phyloP scores from a whole-genome alignment of 2,329 filamentous ascomycete genomes.

The Cadophora luteo-olivacea region DNA sequence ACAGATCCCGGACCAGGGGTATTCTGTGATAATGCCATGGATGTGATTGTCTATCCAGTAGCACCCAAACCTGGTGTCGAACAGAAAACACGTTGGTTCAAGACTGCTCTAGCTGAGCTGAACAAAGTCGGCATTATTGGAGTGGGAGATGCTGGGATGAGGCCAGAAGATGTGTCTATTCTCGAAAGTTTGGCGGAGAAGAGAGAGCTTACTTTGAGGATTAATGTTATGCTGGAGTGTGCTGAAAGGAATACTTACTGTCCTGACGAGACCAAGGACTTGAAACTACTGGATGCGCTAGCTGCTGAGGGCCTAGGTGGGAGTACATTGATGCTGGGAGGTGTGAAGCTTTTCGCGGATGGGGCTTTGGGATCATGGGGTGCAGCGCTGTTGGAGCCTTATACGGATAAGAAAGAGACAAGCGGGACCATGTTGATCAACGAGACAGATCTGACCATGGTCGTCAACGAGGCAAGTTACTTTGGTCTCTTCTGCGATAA shows the following conservation, averaged over 20 bases:
- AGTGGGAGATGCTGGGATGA: slow-evolving; percentile 71
- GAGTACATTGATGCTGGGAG: slow-evolving; percentile 57
- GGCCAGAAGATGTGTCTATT: slow-evolving; percentile 59
- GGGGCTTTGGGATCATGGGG: slow-evolving; percentile 76
- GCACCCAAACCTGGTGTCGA: slow-evolving; percentile 62
- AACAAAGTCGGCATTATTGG: slow-evolving; percentile 72
- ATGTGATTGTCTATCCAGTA: slow-evolving; percentile 56
- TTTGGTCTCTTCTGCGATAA: not conserved
- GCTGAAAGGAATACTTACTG: slow-evolving; percentile 69
- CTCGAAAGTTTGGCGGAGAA: slow-evolving; percentile 57
- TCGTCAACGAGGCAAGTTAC: slow-evolving; percentile 51
- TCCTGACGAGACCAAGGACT: slow-evolving; percentile 54
- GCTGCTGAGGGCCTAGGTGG: slow-evolving; percentile 31
- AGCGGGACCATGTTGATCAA: slow-evolving; percentile 72
- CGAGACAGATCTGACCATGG: slow-evolving; percentile 59
- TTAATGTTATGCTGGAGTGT: slow-evolving; percentile 75
- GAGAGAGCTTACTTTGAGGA: slow-evolving; percentile 64
- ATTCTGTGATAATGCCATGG: slow-evolving; percentile 78
- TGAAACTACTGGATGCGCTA: slow-evolving; percentile 31
- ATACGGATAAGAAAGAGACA: slow-evolving; percentile 66
- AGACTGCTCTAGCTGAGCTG: slow-evolving; percentile 65
- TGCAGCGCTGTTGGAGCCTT: slow-evolving; percentile 74
- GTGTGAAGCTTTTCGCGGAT: slow-evolving; percentile 75
- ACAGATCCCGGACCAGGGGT: slow-evolving; percentile 68
- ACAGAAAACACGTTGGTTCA: slow-evolving; percentile 61